These are phyloP conservation scores for Plasmodium knowlesi DNA, from an alignment of 169 alveolate species.

Conservation along the genomic window DNA sequence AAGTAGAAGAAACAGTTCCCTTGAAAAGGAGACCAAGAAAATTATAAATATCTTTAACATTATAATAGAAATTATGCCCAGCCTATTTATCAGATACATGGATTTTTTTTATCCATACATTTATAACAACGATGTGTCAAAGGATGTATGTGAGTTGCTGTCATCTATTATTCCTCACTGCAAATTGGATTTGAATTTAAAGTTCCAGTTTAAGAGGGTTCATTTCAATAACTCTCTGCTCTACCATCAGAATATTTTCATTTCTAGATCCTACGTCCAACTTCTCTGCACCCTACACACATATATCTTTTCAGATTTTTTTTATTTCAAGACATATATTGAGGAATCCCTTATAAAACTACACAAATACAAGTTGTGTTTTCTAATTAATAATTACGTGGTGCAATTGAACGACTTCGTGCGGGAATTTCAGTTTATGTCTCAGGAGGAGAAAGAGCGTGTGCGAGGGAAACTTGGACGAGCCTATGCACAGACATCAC, in stretches of 20 bases:
- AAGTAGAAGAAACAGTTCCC: slow-evolving; percentile 48
- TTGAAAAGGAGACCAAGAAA: slow-evolving; percentile 61
- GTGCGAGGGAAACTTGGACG: neutral
- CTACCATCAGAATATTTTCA: slow-evolving; percentile 43
- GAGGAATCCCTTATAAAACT: slow-evolving; percentile 33
- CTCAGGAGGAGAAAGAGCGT: neutral
- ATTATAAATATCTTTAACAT: slow-evolving; percentile 58
- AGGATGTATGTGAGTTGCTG: slow-evolving; percentile 69
- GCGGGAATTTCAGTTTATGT: slow-evolving; percentile 20
- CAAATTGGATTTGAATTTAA: slow-evolving; percentile 26
- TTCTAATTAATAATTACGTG: slow-evolving; percentile 46
- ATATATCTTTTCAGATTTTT: slow-evolving; percentile 55
- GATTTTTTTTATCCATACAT: slow-evolving; percentile 58
- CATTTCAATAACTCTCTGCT: slow-evolving; percentile 30
- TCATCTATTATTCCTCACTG: slow-evolving; percentile 67
- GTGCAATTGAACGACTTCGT: slow-evolving; percentile 48
- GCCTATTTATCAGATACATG: slow-evolving; percentile 49
- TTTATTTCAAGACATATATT: slow-evolving; percentile 39
- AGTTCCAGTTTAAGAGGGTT: slow-evolving; percentile 54
- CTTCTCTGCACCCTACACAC: slow-evolving; percentile 67
- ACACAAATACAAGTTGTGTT: slow-evolving; percentile 58
- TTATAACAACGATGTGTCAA: slow-evolving; percentile 59
- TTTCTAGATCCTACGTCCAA: slow-evolving; percentile 61
- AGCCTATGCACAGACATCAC: neutral
- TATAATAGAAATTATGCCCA: slow-evolving; percentile 66